Base-by-base conservation (phyloP, 352 stramenopile species). In the Phytophthora sp. region DNA sequence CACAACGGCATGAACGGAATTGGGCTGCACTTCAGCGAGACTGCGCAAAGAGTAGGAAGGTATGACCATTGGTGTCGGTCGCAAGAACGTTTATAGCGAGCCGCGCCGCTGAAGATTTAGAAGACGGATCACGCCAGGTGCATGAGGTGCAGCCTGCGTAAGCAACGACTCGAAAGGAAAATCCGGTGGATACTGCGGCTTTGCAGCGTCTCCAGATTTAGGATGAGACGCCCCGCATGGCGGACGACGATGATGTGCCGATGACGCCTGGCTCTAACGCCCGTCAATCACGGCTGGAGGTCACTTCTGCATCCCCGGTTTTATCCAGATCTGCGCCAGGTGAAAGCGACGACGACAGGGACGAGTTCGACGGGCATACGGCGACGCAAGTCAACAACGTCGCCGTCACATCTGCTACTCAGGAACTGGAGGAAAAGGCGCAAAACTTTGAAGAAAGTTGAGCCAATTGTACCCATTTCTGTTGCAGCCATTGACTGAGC, bases 391-490 rank as follows among this genome's bases (percentile, higher is more conserved):
- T n/a, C 42, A 56, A 56, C 56, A 56, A 31, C 26, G 44, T 7
- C 0, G 2, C n/a, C 1, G 46, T 64, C 31, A 57, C 57, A 26
- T 31, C 57, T 57, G 45, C 57, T 42, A 35, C 57, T 42, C 35
- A 49, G 18, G 45, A 56, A 33, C 23, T 57, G 3, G 33, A 51
- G 16, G 42, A 53, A 12, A 62, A 62, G 18, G n/a, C 18, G 5
- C 7, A 33, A 21, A 24, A 18, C 13, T 52, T 52, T 27, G 39
- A 52, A 35, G 39, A 23, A 35, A 52, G 27, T 26, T 51, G 9
- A 60, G 53, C 24, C 38, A 31, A 24, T n/a, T 60, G 39, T 36
- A 60, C 33, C 38, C 24, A 21, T 60, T 42, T 33, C 38, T 60
- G n/a, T 24, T 60, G 12, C 0, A 42, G 9, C 18, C 53, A 24